phyloP scores from a whole-genome alignment of 768 basidiomycete genomes.

The Leccinum aurantiacum region DNA sequence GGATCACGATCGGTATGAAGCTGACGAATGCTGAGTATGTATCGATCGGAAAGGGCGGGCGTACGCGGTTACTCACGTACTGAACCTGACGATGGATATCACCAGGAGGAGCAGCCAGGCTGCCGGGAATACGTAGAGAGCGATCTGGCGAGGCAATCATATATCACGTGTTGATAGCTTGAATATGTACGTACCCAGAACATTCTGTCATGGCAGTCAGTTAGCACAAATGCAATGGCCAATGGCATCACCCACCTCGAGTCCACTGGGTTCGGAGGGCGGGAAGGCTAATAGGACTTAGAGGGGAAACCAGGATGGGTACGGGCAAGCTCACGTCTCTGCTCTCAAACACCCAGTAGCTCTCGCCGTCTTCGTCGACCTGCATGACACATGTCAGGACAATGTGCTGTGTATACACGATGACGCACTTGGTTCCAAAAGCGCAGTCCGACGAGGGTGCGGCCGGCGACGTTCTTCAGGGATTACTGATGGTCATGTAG shows the following conservation, averaged over 20 bases:
- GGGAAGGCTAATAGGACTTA: conserved; percentile 61
- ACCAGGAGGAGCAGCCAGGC: conserved; percentile 87
- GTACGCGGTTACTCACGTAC: conserved; percentile 56
- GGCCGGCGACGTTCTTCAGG: conserved; percentile 84
- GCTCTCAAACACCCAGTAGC: conserved; percentile 97
- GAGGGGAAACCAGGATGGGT: conserved; percentile 1
- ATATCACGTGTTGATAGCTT: conserved; percentile 8
- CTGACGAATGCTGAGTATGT: conserved; percentile 40
- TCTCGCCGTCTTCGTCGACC: conserved; percentile 96
- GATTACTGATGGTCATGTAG: conserved; percentile 4
- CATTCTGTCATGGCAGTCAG: conserved; percentile 56
- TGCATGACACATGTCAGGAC: conserved; percentile 27
- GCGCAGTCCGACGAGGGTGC: conserved; percentile 89
- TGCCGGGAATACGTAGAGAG: conserved; percentile 85
- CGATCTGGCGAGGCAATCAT: conserved; percentile 52
- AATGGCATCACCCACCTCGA: conserved; percentile 58
- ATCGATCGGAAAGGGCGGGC: conserved; percentile 5
- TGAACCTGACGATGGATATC: conserved; percentile 87
- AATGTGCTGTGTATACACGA: background rate
- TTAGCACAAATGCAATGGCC: conserved; percentile 5
- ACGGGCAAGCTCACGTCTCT: conserved; percentile 68
- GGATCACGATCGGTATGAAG: conserved; percentile 90
- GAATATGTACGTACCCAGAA: conserved; percentile 68
- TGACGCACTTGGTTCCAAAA: conserved; percentile 90
- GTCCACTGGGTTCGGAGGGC: conserved; percentile 86